Evolutionary conservation across 2,329 filamentous ascomycete species (phyloP), one percentile per base, ranked within the genome.

Genomic region (Paecilomyces sp.): DNA sequence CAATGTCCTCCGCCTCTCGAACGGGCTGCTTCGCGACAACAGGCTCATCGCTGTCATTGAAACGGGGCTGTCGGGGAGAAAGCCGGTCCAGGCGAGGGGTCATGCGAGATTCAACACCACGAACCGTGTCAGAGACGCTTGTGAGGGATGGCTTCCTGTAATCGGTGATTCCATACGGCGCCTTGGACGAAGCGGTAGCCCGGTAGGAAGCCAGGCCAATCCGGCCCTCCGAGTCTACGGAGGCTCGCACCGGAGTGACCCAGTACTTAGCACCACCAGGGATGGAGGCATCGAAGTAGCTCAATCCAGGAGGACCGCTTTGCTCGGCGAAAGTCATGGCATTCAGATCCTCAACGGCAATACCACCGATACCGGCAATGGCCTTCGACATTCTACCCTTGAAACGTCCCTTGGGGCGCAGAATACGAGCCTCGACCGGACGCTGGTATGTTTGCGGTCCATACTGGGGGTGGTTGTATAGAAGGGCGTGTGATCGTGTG

Each of bases 391-490:
- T 61, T 33, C 63, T 68, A 58, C 72, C 73, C 60, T 70, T 71
- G 52, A 69, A 68, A 41, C 70, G 68, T 54, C 68, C 69, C 69
- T 75, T 79, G 4, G 81, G 78, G 56, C 79, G 74, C 58, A 89
- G 69, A 22, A 88, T 79, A 62, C 86, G 83, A 3, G 84, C 83
- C 61, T 82, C 71, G 2, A 87, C 77, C 0, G 85, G 85, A 3
- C 79, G 67, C 25, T 76, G 76, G 30, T 74, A 67, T 2, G 72
- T 72, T 66, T 86, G 85, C 9, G 86, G 86, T 3, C 86, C 86
- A 64, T 82, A 81, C 31, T 81, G 69, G 2, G 85, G 83, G 67
- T 88, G 84, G 67, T 88, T 88, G 65, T 80, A 75, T 53, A 85
- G 73, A 66, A 81, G 76, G 24, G 82, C 76, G 58, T 79, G 77